phyloP scores from a whole-genome alignment of 805 yeast species.

The Kuraishia ogatae region DNA sequence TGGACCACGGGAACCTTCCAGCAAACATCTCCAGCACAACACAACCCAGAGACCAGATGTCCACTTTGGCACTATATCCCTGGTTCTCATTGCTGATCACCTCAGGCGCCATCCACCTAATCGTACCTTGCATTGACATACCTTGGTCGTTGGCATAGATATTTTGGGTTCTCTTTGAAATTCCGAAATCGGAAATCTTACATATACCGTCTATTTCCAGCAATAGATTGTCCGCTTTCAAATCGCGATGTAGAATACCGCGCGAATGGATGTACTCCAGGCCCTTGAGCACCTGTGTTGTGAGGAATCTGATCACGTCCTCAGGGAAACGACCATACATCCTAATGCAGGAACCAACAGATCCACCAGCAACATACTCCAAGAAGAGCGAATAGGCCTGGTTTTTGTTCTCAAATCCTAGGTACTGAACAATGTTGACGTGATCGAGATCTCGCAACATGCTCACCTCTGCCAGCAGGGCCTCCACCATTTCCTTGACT shows the following conservation, averaged over 20 bases:
- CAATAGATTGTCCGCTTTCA: constrained; percentile 87
- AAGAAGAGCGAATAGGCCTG: constrained; percentile 77
- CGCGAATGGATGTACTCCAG: constrained; percentile 78
- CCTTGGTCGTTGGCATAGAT: constrained; percentile 88
- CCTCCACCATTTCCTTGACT: constrained; percentile 38
- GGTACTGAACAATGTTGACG: constrained; percentile 87
- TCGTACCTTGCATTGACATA: constrained; percentile 92
- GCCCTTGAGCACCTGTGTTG: constrained; percentile 76
- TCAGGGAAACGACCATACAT: constrained; percentile 84
- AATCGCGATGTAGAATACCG: constrained; percentile 87
- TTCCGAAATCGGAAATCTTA: constrained; percentile 95
- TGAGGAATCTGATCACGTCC: constrained; percentile 58
- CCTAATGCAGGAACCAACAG: constrained; percentile 79
- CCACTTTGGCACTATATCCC: constrained; percentile 96
- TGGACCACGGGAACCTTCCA: constrained; percentile 96
- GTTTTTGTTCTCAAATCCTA: constrained; percentile 79
- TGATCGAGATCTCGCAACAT: constrained; percentile 93
- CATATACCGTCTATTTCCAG: constrained; percentile 89
- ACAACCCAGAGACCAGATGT: constrained; percentile 97
- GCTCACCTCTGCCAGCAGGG: constrained; percentile 83
- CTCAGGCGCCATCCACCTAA: constrained; percentile 99
- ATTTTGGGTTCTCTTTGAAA: constrained; percentile 77
- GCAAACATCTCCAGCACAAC: constrained; percentile 97
- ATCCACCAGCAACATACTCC: constrained; percentile 97
- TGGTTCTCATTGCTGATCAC: constrained; percentile 83